These are phyloP conservation scores for Tritrichomonas foetus DNA, from an alignment of 208 protist genomes.

Conservation along the genomic window DNA sequence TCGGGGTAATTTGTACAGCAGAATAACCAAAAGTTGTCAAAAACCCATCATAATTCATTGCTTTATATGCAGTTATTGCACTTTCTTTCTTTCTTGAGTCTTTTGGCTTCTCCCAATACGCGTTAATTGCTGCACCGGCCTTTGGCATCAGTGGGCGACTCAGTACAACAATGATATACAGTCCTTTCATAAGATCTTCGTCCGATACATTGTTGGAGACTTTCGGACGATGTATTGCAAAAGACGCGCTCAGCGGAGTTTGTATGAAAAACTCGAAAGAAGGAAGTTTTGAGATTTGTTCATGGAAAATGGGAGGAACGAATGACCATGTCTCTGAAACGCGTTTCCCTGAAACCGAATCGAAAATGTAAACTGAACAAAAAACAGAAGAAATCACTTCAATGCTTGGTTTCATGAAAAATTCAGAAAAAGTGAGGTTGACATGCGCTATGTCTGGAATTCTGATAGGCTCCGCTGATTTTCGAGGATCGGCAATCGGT, in stretches of 20 bases:
- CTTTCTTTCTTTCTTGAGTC: not conserved
- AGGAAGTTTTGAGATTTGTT: not conserved
- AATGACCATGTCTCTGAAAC: not conserved
- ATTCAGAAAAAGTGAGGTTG: too few relatives aligned
- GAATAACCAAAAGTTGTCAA: not conserved
- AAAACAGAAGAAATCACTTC: not conserved
- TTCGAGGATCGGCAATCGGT: not conserved
- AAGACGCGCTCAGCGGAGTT: not conserved
- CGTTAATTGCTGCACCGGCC: not conserved
- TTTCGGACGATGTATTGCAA: not conserved
- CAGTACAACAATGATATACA: not conserved
- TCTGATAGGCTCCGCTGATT: not conserved
- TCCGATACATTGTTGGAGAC: not conserved
- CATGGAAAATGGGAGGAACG: not conserved
- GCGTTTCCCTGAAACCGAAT: not conserved
- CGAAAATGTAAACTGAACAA: not conserved
- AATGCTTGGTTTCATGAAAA: too few relatives aligned
- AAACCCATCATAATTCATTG: not conserved
- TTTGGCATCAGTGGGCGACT: not conserved
- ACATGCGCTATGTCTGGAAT: too few relatives aligned
- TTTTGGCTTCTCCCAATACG: not conserved
- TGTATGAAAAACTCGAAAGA: not conserved
- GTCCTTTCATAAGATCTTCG: not conserved
- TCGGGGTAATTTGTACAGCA: not conserved
- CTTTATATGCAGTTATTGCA: not conserved